Base-by-base conservation (phyloP, 1,284 basidiomycete species). In the Pholiota adiposa region DNA sequence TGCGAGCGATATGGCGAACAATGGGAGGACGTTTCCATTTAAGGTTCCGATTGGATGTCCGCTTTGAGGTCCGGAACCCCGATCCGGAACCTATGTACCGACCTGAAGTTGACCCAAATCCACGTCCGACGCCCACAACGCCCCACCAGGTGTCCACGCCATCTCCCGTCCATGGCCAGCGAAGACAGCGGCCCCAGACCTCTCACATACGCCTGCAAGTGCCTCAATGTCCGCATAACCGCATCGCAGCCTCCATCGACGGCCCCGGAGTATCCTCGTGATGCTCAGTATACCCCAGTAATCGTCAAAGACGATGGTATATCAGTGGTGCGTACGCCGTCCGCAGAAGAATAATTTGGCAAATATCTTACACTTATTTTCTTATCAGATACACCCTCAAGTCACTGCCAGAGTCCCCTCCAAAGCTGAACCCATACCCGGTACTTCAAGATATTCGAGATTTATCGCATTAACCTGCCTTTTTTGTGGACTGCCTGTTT, bases 231-330 rank as follows among this genome's bases (percentile, higher is more conserved):
- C 46, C 83, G 82, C 61, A 81, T 92, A 61, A 73, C 65, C 57
- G 61, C 70, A 16, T 59, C 61, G 12, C 60, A 67, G 31, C 59
- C 73, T 43, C 60, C 71, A 16, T 56, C 69, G 11, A 55, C 65
- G 23, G 67, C 70, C 36, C 65, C 74, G 58, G 69, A 74, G 38
- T 72, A 74, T 40, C 72, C 76, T 56, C 64, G 75, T 63, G 79
- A 85, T 68, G 69, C 79, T 51, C 78, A 81, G 44, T 91, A 84
- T 72, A 72, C 72, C 19, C 78, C 80, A 50, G 77, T 89, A 36
- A 86, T 85, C 70, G 87, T 89, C 58, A 86, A 82, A 19, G 84
- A 89, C 59, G 81, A 86, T 50, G 90, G 89, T 44, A 83, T 93
- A 60, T 74, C 74, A 56, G 81, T 91, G 56, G 90, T 92, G 68